Evolutionary conservation across 345 rosid species (phyloP).

Genomic region (Carallia pectinifolia): DNA sequence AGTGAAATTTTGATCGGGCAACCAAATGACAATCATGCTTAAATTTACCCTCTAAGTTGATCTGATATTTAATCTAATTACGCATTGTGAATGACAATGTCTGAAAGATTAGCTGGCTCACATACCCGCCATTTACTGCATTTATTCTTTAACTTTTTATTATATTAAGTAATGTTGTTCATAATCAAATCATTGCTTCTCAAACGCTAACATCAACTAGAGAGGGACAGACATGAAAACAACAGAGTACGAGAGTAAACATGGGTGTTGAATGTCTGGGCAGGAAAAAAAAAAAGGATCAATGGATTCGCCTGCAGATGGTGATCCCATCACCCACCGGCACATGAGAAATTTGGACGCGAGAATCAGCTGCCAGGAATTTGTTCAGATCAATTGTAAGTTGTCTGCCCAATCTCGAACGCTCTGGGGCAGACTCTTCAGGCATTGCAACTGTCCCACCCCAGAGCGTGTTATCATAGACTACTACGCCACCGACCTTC

Average conservation of each 20-base stretch:
- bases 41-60: too few species aligned
- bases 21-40: too few species aligned
- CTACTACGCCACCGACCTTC: conserved; percentile 42
- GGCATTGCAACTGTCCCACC: conserved; percentile 39
- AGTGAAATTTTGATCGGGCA: too few species aligned
- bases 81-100: too few species aligned
- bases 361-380: conserved; percentile 48
- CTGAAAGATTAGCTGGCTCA: too few species aligned
- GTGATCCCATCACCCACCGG: conserved; percentile 71
- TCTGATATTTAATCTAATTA: too few species aligned
- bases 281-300: background rate
- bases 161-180: too few species aligned
- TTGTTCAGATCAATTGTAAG: conserved; percentile 42
- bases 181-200: too few species aligned
- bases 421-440: conserved; percentile 23
- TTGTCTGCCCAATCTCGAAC: conserved; percentile 17
- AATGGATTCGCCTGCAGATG: conserved; percentile 39
- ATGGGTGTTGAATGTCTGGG: background rate
- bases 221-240: too few species aligned
- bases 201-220: too few species aligned
- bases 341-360: conserved; percentile 51
- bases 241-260: background rate
- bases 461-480: conserved; percentile 51
- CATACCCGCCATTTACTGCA: too few species aligned
- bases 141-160: too few species aligned